phyloP scores from a whole-genome alignment of 2,329 filamentous ascomycete genomes.

The Aspergillus caelatus region DNA sequence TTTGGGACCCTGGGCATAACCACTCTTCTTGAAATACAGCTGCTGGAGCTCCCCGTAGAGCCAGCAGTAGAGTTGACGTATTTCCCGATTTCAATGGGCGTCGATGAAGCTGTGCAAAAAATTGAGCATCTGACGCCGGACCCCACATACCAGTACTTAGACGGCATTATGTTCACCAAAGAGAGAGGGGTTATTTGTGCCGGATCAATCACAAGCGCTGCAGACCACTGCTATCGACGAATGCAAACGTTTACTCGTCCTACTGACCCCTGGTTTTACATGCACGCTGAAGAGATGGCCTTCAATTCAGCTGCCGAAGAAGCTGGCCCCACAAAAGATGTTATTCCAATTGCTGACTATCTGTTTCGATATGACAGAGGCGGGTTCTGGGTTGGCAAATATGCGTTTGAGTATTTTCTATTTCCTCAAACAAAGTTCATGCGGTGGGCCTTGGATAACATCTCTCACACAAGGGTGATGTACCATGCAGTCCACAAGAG shows the following conservation, averaged over 20 bases:
- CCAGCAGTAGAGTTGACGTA: neutral
- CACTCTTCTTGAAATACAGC: constrained; percentile 60
- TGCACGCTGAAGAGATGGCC: neutral
- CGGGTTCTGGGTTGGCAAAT: neutral
- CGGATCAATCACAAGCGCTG: neutral
- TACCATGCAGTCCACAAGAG: neutral
- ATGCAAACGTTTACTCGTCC: neutral
- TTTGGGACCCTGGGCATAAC: constrained; percentile 63
- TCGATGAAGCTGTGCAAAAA: neutral
- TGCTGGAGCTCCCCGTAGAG: constrained; percentile 38
- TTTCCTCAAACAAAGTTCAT: neutral
- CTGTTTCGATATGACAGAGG: neutral
- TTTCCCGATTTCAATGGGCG: neutral
- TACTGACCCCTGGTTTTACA: neutral
- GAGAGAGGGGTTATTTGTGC: neutral
- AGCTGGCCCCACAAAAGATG: neutral
- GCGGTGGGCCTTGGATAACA: neutral
- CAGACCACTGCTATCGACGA: neutral
- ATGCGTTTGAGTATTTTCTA: neutral
- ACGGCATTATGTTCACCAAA: neutral
- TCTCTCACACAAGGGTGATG: neutral
- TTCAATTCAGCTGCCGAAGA: neutral
- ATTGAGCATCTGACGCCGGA: neutral
- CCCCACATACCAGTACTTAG: neutral
- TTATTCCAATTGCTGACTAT: neutral